These are phyloP conservation scores for Aleurites moluccanus DNA, from an alignment of 441 rosid genomes.

Conservation along the genomic window DNA sequence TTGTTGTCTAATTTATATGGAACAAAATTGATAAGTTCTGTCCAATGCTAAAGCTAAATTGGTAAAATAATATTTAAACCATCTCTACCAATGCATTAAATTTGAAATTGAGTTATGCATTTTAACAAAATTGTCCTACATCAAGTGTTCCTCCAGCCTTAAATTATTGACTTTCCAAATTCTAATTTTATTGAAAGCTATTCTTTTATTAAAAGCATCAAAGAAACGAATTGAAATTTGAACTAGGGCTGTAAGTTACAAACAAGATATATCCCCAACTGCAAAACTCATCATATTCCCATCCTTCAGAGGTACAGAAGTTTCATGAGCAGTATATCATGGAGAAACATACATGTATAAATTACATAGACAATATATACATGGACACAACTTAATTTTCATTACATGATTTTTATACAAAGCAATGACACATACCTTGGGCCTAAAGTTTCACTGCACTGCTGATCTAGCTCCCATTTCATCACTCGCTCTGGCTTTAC, in stretches of 20 bases:
- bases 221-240: not conserved
- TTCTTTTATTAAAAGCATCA: not conserved
- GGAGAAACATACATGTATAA: not conserved
- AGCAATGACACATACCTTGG: not conserved
- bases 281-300: not conserved
- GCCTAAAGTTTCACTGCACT: not conserved
- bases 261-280: constrained; percentile 1
- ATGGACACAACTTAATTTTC: not conserved
- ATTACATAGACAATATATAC: not conserved
- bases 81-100: not conserved
- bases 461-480: not conserved
- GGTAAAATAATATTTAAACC: not conserved
- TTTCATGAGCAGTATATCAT: not conserved
- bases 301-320: not conserved
- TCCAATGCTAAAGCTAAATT: not conserved
- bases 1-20: not conserved
- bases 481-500: not conserved
- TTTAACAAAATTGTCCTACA: not conserved
- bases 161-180: not conserved
- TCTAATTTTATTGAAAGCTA: not conserved
- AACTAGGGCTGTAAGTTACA: not conserved
- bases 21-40: not conserved
- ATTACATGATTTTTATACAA: not conserved
- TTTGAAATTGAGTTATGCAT: not conserved
- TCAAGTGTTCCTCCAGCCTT: not conserved